Base-by-base conservation (phyloP, 768 basidiomycete genomes). In the Hypsizygus marmoreus region DNA sequence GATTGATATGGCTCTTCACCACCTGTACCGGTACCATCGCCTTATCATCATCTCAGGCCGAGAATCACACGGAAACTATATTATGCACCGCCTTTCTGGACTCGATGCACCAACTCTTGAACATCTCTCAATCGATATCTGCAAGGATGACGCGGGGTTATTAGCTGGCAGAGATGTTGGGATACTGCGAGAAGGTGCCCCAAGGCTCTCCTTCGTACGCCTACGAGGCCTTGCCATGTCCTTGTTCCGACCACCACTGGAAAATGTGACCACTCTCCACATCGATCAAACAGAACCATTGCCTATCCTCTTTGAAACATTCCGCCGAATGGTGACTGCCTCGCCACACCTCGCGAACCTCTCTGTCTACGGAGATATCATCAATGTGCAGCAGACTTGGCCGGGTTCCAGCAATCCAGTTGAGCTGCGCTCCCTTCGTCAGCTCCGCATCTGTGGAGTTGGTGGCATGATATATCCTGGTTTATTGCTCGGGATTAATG, bases 141-240 rank as follows among this genome's bases (percentile, higher is more conserved):
- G 61, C 32, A 58, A 75, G 26, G 56, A 68, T 14, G 62, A 65
- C 26, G 54, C 64, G 3, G 64, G 67, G 34, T 37, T 45, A 7
- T 40, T 59, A 9, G 51, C 59, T 32, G 37, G 43, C 10, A 45
- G 49, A 7, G 53, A 57, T 13, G 43, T 52, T n/a, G 48, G 56
- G 33, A 62, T 70, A 7, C 60, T 73, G 47, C 55, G 54, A 9
- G 47, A 50, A 11, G 65, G 62, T 2, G 58, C 63, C 2, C 59
- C 66, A 5, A 54, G 54, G 14, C 61, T 78, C 10, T 51, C 57
- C 11, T 71, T 72, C 30, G 54, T 77, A 10, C 70, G 74, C 6
- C 68, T 80, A 22, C 67, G 73, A 4, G 76, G 75, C 7, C 51
- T 75, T 8, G 73, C 75, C 1, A 60, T 74, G 19, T 62, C 71